Evolutionary conservation across 1,284 basidiomycete genomes (phyloP).

Genomic region (Coniophora puteana): DNA sequence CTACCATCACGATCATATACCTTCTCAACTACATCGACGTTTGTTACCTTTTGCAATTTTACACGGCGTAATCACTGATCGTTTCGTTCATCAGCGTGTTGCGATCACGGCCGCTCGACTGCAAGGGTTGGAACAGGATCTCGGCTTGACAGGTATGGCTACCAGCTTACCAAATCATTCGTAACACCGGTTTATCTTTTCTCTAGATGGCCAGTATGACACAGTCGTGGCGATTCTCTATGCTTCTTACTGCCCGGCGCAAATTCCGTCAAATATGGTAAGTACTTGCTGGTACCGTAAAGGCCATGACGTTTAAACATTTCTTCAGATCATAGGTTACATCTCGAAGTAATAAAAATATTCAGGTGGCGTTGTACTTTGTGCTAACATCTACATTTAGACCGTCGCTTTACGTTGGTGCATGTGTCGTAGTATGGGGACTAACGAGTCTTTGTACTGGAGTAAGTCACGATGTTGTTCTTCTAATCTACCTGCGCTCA

Average conservation of each 20-base stretch:
- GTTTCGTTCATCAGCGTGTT: conserved; percentile 39
- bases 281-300: conserved; percentile 9
- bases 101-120: conserved; percentile 58
- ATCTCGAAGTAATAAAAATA: conserved; percentile 47
- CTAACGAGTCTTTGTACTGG: conserved; percentile 59
- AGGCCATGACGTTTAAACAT: background rate
- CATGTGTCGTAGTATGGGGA: conserved; percentile 61
- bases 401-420: conserved; percentile 60
- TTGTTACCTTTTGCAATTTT: conserved; percentile 15
- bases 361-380: background rate
- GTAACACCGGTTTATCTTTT: background rate
- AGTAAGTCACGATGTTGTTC: conserved; percentile 29
- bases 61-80: background rate
- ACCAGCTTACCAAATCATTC: background rate
- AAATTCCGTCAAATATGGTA: conserved; percentile 68
- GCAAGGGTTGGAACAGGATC: conserved; percentile 57
- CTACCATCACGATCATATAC: conserved; percentile 58
- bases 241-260: conserved; percentile 56
- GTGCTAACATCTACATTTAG: conserved; percentile 25
- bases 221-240: conserved; percentile 57
- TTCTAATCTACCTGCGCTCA: background rate
- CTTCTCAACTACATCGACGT: conserved; percentile 73
- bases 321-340: conserved; percentile 45
- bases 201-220: conserved; percentile 55
- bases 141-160: conserved; percentile 42